Evolutionary conservation across 78 protist species (phyloP).

Genomic region (Dictyostelium brefeldianum): DNA sequence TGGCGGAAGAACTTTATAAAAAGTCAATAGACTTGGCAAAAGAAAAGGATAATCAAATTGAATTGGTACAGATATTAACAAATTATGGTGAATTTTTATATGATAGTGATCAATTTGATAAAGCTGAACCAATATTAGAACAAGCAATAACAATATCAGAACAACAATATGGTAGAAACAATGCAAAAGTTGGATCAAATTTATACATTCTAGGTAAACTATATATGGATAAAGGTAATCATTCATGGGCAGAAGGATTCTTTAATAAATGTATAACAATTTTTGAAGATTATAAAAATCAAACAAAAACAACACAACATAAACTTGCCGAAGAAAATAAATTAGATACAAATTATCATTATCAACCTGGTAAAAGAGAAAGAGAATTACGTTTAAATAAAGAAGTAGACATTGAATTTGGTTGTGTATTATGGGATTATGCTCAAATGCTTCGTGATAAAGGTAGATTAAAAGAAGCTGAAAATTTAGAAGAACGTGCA

Average conservation of each 20-base stretch:
- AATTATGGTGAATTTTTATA: conserved; percentile 54
- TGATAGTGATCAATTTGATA: conserved; percentile 58
- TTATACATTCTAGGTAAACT: conserved; percentile 33
- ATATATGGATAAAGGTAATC: conserved; percentile 33
- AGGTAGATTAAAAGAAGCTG: conserved; percentile 57
- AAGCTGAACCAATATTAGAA: conserved; percentile 9
- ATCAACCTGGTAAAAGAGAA: conserved; percentile 59
- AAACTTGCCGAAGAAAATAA: neutral
- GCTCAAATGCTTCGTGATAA: conserved; percentile 71
- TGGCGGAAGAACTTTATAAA: conserved; percentile 30
- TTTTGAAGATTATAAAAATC: conserved; percentile 54
- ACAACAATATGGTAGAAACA: conserved; percentile 31
- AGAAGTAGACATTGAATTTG: conserved; percentile 77
- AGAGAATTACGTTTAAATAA: conserved; percentile 52
- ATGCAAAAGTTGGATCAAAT: conserved; percentile 50
- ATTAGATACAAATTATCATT: neutral
- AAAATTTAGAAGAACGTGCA: conserved; percentile 61
- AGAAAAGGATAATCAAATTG: conserved; percentile 15
- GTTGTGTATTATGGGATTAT: conserved; percentile 71
- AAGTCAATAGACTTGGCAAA: conserved; percentile 20
- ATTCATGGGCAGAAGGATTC: conserved; percentile 58
- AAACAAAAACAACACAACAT: conserved; percentile 4
- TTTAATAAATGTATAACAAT: conserved; percentile 67
- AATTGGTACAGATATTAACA: conserved; percentile 36
- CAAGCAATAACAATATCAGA: conserved; percentile 5